Evolutionary conservation across 371 early-diverging fungal genomes (phyloP).

Genomic region (Phascolomyces articulosus): DNA sequence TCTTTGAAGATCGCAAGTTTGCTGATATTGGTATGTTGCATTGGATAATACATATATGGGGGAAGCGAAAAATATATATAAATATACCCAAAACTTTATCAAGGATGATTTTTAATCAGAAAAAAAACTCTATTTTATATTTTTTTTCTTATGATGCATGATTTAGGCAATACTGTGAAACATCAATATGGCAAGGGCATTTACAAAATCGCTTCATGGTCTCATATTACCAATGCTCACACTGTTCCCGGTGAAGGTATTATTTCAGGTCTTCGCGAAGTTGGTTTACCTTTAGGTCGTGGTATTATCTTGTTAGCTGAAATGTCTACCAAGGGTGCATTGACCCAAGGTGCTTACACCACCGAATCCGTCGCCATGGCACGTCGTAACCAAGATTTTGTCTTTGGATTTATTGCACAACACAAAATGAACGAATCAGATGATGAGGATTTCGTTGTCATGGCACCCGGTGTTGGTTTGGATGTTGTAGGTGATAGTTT

Average conservation of each 20-base stretch:
- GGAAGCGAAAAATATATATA: too few species aligned
- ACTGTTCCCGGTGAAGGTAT: conserved; percentile 96
- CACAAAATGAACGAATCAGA: conserved; percentile 65
- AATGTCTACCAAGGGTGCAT: conserved; percentile 92
- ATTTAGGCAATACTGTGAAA: conserved; percentile 93
- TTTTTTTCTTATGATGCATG: too few species aligned
- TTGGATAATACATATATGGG: too few species aligned
- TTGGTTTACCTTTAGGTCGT: conserved; percentile 82
- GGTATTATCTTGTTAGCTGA: conserved; percentile 92
- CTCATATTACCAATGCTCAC: conserved; percentile 95
- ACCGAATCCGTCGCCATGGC: conserved; percentile 89
- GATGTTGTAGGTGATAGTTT: conserved; percentile 82
- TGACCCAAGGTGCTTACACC: conserved; percentile 85
- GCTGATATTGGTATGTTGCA: conserved; percentile 80
- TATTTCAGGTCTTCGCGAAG: conserved; percentile 85
- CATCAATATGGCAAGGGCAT: conserved; percentile 91
- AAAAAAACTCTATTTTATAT: too few species aligned
- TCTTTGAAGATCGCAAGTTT: conserved; percentile 98
- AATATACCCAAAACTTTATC: too few species aligned
- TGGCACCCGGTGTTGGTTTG: conserved; percentile 95
- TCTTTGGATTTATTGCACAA: conserved; percentile 94
- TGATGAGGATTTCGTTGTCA: conserved; percentile 83
- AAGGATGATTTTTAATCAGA: too few species aligned
- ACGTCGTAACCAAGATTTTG: conserved; percentile 82
- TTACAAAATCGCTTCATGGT: conserved; percentile 93